Evolutionary conservation across 352 stramenopile genomes (phyloP).

Genomic region (Phytophthora nicotianae): DNA sequence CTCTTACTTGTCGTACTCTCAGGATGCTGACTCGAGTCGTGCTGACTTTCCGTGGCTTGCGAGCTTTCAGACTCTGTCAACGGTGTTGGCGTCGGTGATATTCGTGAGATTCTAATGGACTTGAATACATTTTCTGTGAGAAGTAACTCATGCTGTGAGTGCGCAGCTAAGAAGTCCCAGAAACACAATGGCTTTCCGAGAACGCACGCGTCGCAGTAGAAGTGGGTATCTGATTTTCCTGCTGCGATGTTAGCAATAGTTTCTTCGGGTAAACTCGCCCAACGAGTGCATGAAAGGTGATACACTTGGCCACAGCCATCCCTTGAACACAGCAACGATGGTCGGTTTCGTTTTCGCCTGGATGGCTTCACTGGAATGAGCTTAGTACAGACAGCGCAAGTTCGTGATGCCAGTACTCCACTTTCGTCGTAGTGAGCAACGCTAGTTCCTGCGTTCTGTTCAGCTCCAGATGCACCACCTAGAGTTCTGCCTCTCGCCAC

Average conservation of each 20-base stretch:
- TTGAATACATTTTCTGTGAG: slow-evolving; percentile 60
- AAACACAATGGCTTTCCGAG: slow-evolving; percentile 46
- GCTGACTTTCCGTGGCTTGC: slow-evolving; percentile 3
- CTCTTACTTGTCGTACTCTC: slow-evolving; percentile 7
- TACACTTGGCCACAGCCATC: slow-evolving; percentile 65
- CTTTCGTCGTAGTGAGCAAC: slow-evolving; percentile 61
- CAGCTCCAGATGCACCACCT: neutral
- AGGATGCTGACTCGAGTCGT: slow-evolving; percentile 7
- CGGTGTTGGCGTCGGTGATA: slow-evolving; percentile 2
- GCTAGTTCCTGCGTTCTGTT: slow-evolving; percentile 35
- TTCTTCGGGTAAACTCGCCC: slow-evolving; percentile 44
- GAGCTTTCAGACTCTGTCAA: neutral
- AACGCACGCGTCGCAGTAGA: slow-evolving; percentile 59
- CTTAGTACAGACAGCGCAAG: slow-evolving; percentile 61
- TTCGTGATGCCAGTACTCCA: slow-evolving; percentile 50
- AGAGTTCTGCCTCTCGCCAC: slow-evolving; percentile 4
- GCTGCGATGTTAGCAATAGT: slow-evolving; percentile 11
- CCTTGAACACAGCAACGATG: slow-evolving; percentile 49
- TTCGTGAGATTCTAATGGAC: slow-evolving; percentile 34
- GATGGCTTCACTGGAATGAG: slow-evolving; percentile 45
- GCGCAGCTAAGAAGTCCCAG: slow-evolving; percentile 68
- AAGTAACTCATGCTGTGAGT: slow-evolving; percentile 40
- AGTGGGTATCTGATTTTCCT: slow-evolving; percentile 26
- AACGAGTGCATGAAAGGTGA: slow-evolving; percentile 73
- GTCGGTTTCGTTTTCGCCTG: slow-evolving; percentile 12